phyloP scores from a whole-genome alignment of 2,329 filamentous ascomycete genomes.

The Penicillium sp. region DNA sequence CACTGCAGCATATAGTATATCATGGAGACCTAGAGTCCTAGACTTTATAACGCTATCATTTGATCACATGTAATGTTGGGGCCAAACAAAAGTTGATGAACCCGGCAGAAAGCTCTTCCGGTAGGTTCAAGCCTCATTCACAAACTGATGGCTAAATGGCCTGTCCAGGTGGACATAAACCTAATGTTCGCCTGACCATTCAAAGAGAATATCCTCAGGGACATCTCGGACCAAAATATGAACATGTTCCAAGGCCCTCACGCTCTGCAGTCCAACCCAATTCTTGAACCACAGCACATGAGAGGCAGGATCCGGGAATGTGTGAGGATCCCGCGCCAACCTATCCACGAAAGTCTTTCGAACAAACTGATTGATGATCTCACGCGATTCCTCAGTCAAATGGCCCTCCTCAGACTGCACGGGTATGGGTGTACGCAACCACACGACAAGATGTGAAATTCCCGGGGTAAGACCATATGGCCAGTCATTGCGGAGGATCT shows the following conservation, averaged over 20 bases:
- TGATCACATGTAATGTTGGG: too few species aligned
- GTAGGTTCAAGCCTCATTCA: too few species aligned
- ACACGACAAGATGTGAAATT: slow-evolving; percentile 57
- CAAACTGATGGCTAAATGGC: too few species aligned
- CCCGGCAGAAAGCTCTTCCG: neutral
- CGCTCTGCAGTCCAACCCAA: slow-evolving; percentile 58
- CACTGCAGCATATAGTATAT: too few species aligned
- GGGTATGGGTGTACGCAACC: slow-evolving; percentile 52
- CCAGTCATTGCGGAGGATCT: slow-evolving; percentile 61
- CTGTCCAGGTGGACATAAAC: too few species aligned
- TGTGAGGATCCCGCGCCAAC: slow-evolving; percentile 36
- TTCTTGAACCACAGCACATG: slow-evolving; percentile 64
- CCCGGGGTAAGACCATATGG: slow-evolving; percentile 56
- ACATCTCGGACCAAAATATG: slow-evolving; percentile 53
- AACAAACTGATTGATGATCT: slow-evolving; percentile 50
- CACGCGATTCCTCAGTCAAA: slow-evolving; percentile 49
- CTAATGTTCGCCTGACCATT: slow-evolving; percentile 43
- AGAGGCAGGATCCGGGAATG: slow-evolving; percentile 34
- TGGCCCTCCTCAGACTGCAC: slow-evolving; percentile 48
- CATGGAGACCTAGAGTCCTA: too few species aligned
- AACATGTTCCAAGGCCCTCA: slow-evolving; percentile 56
- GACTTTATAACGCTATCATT: too few species aligned
- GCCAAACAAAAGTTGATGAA: neutral
- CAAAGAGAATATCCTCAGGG: slow-evolving; percentile 42
- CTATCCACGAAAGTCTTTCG: slow-evolving; percentile 48